Evolutionary conservation across 768 basidiomycete species (phyloP), one percentile per base, ranked within the genome.

Genomic region (Brasilioporus rufonigricans): DNA sequence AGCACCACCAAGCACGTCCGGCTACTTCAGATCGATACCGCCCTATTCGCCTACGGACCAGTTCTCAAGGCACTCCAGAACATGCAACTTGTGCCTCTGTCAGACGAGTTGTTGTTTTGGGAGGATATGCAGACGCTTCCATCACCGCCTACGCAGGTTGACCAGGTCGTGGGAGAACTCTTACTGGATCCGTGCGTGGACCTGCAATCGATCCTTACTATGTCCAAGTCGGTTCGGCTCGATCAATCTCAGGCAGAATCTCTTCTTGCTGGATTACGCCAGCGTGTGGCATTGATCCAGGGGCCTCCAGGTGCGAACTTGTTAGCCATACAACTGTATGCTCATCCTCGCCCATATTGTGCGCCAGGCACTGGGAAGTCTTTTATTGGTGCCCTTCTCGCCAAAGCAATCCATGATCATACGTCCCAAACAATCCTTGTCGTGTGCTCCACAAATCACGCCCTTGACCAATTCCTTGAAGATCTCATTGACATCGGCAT

Each of bases 381-480:
- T 0, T 87, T 87, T 62, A 82, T 89, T 23, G 87, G 87, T 0
- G 84, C 84, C 0, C 73, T 88, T 1, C 68, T 88, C 0, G 85
- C 84, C 0, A 88, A 87, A 59, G 71, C 78, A 4, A 66, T 87
- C 6, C 77, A 86, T 41, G 77, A 81, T 14, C 67, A 68, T 50
- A 79, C 80, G 0, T 18, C 60, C 0, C 72, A 76, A 48, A 81
- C 65, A 0, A 86, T 89, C 23, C 77, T 89, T 5, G 84, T 88
- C 1, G 82, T 86, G 18, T 87, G 86, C 58, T 88, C 81, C 57
- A 89, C 87, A 1, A 89, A 89, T 53, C 87, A 89, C 43, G 87
- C 87, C 0, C 77, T 89, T 0, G 87, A 89, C 56, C 82, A 87
- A 48, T 84, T 89, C 51, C 74, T 89, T 5, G 79, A 81, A 23